Conservation (phyloP, 108 stramenopile species). For the Aurantiochytrium sp. region DNA sequence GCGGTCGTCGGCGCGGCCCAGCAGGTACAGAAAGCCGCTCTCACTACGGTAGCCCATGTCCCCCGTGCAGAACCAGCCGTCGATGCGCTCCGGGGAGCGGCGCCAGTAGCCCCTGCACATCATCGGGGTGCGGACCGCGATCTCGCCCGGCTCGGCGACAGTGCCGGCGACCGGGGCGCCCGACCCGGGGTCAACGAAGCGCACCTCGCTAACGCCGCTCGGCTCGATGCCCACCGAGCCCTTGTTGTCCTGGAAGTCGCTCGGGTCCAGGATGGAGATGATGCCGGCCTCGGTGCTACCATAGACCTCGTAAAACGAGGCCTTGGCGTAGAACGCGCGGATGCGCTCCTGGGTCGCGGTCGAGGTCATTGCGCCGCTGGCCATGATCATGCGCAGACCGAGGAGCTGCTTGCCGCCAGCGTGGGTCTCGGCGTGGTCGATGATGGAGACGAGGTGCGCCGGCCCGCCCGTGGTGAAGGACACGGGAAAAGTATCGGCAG, state of each 20-base stretch:
- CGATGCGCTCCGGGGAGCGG: neutral
- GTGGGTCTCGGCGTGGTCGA: neutral
- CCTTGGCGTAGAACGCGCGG: neutral
- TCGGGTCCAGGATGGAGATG: neutral
- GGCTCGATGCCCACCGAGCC: conserved; percentile 20
- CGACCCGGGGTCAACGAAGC: neutral
- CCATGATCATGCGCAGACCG: neutral
- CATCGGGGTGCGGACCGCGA: conserved; percentile 6
- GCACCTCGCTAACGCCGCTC: neutral
- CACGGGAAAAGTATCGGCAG: neutral
- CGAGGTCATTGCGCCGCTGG: neutral
- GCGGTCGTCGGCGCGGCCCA: neutral
- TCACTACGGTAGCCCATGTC: neutral
- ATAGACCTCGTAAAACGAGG: neutral
- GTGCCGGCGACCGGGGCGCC: neutral
- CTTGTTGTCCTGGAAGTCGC: neutral
- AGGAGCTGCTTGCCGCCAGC: neutral
- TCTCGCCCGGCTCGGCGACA: neutral
- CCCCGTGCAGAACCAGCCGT: neutral
- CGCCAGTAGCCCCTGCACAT: neutral
- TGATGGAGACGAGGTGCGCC: neutral
- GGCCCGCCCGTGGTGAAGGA: conserved; percentile 6
- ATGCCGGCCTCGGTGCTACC: neutral
- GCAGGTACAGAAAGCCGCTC: neutral
- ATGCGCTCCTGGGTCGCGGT: neutral